Base-by-base conservation (phyloP, 352 stramenopile genomes). In the Pythium sp. region DNA sequence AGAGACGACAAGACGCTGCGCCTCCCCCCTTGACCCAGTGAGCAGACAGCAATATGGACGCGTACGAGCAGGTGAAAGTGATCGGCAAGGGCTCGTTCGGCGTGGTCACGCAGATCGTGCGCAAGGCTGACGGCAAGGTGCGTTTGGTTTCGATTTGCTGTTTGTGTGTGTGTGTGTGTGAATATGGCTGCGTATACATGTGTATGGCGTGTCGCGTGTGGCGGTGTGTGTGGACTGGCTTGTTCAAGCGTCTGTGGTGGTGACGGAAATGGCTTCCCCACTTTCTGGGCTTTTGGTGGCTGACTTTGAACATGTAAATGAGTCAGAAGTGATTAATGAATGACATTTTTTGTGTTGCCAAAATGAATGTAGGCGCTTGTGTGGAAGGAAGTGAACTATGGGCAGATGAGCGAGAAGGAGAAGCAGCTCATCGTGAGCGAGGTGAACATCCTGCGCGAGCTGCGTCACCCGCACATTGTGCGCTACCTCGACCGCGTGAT, bases 391-490 rank as follows among this genome's bases (percentile, higher is more conserved):
- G 81, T 96, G 32, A 94, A 97, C 77, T 98, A 98, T 68, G 93
- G 92, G 54, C 70, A 80, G 26, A 97, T 98, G 89, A 94, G 79
- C 61, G 93, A 97, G 72, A 97, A 97, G 72, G 92, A 98, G 72
- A 98, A 98, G 79, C 87, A 97, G 72, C 84, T 97, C 32, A 97
- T 98, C 60, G 93, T 98, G 55, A 93, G 80, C 67, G 93, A 98
- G 81, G 92, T 98, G 46, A 98, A 98, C 76, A 98, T 98, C 58
- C 74, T 98, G 43, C 87, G 93, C 32, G 93, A 98, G 69, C 74
- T 98, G 73, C 87, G 92, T 59, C 92, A 98, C 74, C 91, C 93
- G 55, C 93, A 97, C 72, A 97, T 98, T 38, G 93, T 98, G 57
- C 89, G 90, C 30, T 98, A 98, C 77, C 81, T 97, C 70, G 93